A percentile compares a stretch with the other conserved stretches of the same genome.
Conservation (phyloP, 805 yeast genomes). For the Kluyveromyces siamensis region DNA sequence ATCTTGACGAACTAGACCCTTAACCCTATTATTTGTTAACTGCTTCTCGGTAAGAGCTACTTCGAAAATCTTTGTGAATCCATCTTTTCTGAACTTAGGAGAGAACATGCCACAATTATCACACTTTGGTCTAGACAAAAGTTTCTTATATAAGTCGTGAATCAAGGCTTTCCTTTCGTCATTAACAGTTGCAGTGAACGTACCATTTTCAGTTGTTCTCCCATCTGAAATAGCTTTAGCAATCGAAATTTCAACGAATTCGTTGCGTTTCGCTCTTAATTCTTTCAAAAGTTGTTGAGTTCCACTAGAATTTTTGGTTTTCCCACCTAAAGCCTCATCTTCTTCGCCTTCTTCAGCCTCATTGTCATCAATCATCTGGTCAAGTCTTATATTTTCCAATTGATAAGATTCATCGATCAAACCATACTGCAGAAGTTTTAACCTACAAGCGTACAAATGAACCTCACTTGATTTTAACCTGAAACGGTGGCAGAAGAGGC, state of each 20-base stretch:
- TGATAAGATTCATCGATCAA: conserved; percentile 68
- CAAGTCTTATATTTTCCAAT: conserved; percentile 50
- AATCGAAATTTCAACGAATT: conserved; percentile 63
- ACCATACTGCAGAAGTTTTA: conserved; percentile 80
- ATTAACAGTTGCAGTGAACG: conserved; percentile 72
- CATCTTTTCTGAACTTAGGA: conserved; percentile 92
- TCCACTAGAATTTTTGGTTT: conserved; percentile 30
- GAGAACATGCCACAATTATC: conserved; percentile 95
- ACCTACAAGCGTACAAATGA: conserved; percentile 69
- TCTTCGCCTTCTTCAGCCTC: conserved; percentile 44
- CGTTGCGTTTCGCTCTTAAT: conserved; percentile 51
- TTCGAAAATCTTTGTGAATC: conserved; percentile 86
- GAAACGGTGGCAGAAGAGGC: conserved; percentile 87
- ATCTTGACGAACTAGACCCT: conserved; percentile 67
- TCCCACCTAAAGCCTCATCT: conserved; percentile 34
- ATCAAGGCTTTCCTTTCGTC: conserved; percentile 77
- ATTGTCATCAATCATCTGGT: conserved; percentile 24
- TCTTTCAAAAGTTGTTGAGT: conserved; percentile 31
- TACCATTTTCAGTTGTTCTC: conserved; percentile 55
- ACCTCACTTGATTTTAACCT: conserved; percentile 59
- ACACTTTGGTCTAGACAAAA: conserved; percentile 77
- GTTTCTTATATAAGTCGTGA: conserved; percentile 64
- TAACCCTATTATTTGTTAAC: conserved; percentile 67
- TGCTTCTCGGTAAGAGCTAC: conserved; percentile 78
- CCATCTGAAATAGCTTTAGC: conserved; percentile 70